Evolutionary conservation across 495 filamentous ascomycete genomes (phyloP), one percentile per base, ranked within the genome.

Genomic region (Daldinia concentrica): DNA sequence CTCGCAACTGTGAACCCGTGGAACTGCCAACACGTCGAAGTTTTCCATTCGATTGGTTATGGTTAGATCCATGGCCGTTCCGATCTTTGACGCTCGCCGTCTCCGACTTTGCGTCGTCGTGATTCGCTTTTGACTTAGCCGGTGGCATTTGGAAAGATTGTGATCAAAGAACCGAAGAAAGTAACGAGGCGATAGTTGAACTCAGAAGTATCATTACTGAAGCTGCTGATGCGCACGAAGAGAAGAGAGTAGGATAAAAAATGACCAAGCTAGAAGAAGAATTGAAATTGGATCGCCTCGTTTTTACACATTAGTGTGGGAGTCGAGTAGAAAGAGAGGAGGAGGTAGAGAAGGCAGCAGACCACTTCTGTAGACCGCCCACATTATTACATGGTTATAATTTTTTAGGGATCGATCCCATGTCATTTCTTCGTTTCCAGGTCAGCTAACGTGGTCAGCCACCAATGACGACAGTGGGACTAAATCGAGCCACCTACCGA

Each of bases 21-120:
- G 75, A 80, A 77, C 80, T 85, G n/a, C 77, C 82, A 8, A 81
- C 80, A 22, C 83, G 77, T 36, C 82, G 80, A 67, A 82, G 72
- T 74, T 86, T 86, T 58, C 81, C 80, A 67, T 82, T 82, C 37
- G 77, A 69, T 34, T 80, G 79, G 19, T 80, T 79, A 34, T 67
- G 61, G 27, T 76, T 71, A 12, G 75, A 65, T 57, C 72, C 68
- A 34, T 77, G 74, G 43, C 80, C 79, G 57, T 82, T 83, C 67
- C 82, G 81, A n/a, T 84, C 82, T 64, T 83, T 83, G 39, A 74
- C 39, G 57, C 76, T 77, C 14, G 79, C 74, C 4, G 78, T 79
- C 64, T 85, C 83, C 59, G 81, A 74, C 76, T 85, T 86, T 61
- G 77, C 26, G 72, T 86, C 83, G 70, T 86, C 83, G 66, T 83